Percentiles rank a stretch among this genome's conserved stretches.
Evolutionary conservation across 2,329 filamentous ascomycete species (phyloP).

Genomic region (Aspergillus proliferans): DNA sequence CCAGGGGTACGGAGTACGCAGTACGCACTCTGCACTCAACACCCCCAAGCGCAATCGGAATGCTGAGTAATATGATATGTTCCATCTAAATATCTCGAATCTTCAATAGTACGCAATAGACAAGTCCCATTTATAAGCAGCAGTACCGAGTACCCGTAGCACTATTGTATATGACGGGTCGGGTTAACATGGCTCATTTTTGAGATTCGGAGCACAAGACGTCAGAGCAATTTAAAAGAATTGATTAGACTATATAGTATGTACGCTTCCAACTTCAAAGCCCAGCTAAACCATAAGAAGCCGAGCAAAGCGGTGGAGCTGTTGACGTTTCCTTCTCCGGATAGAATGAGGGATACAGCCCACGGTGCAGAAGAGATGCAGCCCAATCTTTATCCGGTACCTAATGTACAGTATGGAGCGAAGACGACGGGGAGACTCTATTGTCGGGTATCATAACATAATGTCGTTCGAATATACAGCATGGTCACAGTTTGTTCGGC

Average conservation of each 20-base stretch:
- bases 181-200: too few species aligned
- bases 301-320: constrained; percentile 15
- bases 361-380: constrained; percentile 12
- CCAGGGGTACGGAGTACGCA: too few species aligned
- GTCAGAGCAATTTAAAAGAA: too few species aligned
- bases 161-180: too few species aligned
- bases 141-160: too few species aligned
- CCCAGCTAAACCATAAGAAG: constrained; percentile 7
- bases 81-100: too few species aligned
- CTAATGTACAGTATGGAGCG: neutral
- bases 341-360: constrained; percentile 19
- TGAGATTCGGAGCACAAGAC: too few species aligned
- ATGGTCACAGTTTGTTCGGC: constrained; percentile 21
- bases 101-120: too few species aligned
- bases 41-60: too few species aligned
- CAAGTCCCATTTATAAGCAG: too few species aligned
- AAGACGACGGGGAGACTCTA: neutral
- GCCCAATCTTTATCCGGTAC: constrained; percentile 19
- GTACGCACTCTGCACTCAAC: too few species aligned
- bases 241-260: neutral
- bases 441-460: constrained; percentile 15
- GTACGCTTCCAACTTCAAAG: constrained; percentile 15
- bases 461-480: neutral
- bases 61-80: too few species aligned
- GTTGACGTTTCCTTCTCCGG: constrained; percentile 14